A percentile compares a stretch with the other conserved stretches of the same genome.
phyloP scores from a whole-genome alignment of 352 stramenopile species.

The Aphanomyces invadans region DNA sequence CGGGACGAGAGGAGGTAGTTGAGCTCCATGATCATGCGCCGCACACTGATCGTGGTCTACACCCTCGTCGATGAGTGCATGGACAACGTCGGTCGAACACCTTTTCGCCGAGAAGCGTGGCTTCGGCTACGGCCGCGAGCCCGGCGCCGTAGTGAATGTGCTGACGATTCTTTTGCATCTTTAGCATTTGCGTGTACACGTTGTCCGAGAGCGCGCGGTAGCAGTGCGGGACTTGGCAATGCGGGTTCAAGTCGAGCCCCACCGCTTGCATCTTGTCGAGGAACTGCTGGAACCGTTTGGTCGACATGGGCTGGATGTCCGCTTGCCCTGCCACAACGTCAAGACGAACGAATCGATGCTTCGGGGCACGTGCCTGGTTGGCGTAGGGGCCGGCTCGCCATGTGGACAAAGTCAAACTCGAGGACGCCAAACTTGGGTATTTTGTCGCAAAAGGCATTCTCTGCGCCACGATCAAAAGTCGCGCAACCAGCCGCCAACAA shows the following conservation, averaged over 20 bases:
- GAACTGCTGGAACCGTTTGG: slow-evolving; percentile 59
- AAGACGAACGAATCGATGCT: not conserved
- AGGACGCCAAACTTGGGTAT: slow-evolving; percentile 62
- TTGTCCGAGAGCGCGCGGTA: slow-evolving; percentile 68
- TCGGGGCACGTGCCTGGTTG: not conserved
- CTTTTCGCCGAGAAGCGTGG: slow-evolving; percentile 16
- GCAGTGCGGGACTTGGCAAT: slow-evolving; percentile 9
- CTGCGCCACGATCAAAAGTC: not conserved
- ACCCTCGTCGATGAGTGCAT: slow-evolving; percentile 19
- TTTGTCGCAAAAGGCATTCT: slow-evolving; percentile 44
- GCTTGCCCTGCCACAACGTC: slow-evolving; percentile 27
- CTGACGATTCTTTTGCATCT: slow-evolving; percentile 46
- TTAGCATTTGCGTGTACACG: slow-evolving; percentile 86
- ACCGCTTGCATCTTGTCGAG: slow-evolving; percentile 30
- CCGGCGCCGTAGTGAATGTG: slow-evolving; percentile 10
- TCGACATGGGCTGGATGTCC: slow-evolving; percentile 37
- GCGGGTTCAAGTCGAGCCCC: slow-evolving; percentile 1
- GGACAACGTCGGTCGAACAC: not conserved
- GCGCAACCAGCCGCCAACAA: too few relatives aligned
- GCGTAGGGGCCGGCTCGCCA: slow-evolving; percentile 26
- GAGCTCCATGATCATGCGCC: slow-evolving; percentile 55
- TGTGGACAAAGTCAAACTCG: slow-evolving; percentile 70
- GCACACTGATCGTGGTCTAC: slow-evolving; percentile 35
- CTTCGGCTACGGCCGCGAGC: not conserved
- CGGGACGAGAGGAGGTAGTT: slow-evolving; percentile 61